phyloP scores from a whole-genome alignment of 2,329 filamentous ascomycete genomes.

The Incumbomyces lentus region DNA sequence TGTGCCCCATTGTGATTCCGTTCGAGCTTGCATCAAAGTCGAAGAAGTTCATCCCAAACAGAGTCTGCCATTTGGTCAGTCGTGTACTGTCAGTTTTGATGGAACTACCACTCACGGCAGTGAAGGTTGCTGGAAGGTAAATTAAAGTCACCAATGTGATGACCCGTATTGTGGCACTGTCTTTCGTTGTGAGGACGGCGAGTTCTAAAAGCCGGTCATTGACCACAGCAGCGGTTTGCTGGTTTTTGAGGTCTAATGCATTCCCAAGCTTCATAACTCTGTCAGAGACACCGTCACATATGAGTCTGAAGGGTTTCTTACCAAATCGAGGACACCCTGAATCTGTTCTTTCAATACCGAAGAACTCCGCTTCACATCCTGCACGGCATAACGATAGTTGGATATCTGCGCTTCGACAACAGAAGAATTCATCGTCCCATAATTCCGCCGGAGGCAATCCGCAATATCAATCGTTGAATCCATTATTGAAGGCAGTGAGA shows the following conservation, averaged over 20 bases:
- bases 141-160: constrained; percentile 27
- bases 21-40: background rate
- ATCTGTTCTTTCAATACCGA: background rate
- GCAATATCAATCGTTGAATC: background rate
- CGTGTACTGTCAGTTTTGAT: background rate
- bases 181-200: constrained; percentile 18
- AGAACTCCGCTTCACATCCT: background rate
- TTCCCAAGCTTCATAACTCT: background rate
- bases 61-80: background rate
- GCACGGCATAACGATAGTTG: background rate
- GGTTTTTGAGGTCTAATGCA: background rate
- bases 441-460: background rate
- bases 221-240: background rate
- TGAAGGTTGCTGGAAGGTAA: constrained; percentile 29
- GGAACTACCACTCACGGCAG: constrained; percentile 22
- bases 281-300: background rate
- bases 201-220: background rate
- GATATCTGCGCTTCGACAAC: background rate
- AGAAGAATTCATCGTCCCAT: background rate
- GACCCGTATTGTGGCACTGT: constrained; percentile 28
- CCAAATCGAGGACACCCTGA: background rate
- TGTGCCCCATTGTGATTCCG: background rate
- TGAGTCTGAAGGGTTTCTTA: background rate
- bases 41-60: constrained; percentile 2
- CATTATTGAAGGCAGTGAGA: background rate